These are phyloP conservation scores for Pisolithus marmoratus DNA, from an alignment of 768 basidiomycete species.

Conservation along the genomic window DNA sequence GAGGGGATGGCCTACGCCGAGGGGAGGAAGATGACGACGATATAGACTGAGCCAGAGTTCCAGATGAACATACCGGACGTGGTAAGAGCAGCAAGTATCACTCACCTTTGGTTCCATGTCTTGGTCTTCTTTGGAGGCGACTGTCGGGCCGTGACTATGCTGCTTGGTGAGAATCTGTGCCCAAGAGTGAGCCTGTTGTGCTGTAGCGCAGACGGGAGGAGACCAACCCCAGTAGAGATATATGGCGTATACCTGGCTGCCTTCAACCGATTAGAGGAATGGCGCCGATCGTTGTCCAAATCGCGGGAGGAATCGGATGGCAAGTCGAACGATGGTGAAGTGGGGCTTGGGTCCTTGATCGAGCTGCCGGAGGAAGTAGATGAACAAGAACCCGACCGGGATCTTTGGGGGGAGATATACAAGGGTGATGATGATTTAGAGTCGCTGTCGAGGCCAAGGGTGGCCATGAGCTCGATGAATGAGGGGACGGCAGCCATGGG, in stretches of 20 bases:
- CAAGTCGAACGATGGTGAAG: constrained; percentile 33
- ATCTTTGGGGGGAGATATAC: constrained; percentile 17
- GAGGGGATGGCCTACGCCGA: constrained; percentile 37
- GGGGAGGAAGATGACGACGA: constrained; percentile 37
- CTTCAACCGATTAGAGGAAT: constrained; percentile 21
- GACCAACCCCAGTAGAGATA: constrained; percentile 21
- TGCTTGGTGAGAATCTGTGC: constrained; percentile 38
- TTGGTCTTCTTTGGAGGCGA: constrained; percentile 15
- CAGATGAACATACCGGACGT: constrained; percentile 30
- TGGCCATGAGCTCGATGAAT: constrained; percentile 82
- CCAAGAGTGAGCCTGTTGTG: background rate
- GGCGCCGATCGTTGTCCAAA: constrained; percentile 25
- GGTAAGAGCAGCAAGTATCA: constrained; percentile 19
- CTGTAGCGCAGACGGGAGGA: background rate
- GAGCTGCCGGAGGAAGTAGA: constrained; percentile 40
- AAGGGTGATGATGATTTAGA: constrained; percentile 27
- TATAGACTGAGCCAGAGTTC: constrained; percentile 29
- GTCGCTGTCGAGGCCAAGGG: constrained; percentile 64
- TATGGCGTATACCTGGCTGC: constrained; percentile 27
- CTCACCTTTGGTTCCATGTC: constrained; percentile 29
- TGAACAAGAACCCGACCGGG: constrained; percentile 40
- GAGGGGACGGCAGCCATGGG: constrained; percentile 74
- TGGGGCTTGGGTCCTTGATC: constrained; percentile 24
- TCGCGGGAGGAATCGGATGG: constrained; percentile 22
- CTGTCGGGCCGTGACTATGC: constrained; percentile 40